Evolutionary conservation across 164 flowering plant genomes (phyloP).

Genomic region (Tetracentron sinense): DNA sequence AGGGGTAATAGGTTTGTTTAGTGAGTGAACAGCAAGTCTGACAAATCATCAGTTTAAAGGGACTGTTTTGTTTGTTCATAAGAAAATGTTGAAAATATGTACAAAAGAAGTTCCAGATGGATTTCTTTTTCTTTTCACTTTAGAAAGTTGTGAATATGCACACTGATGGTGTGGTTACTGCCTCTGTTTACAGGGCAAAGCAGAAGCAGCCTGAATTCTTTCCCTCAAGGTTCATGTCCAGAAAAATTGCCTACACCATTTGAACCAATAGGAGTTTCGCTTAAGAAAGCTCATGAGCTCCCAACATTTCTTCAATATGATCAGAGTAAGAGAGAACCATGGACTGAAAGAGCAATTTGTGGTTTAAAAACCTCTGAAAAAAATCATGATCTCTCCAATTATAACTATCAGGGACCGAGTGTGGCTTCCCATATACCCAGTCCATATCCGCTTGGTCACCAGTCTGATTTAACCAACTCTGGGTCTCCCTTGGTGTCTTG

Average conservation of each 20-base stretch:
- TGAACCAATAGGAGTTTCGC: conserved; percentile 22
- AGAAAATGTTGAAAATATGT: too few relatives aligned
- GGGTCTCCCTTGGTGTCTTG: conserved; percentile 23
- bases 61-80: too few relatives aligned
- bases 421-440: conserved; percentile 15
- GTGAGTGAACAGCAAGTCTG: too few relatives aligned
- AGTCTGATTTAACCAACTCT: conserved; percentile 14
- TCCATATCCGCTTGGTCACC: conserved; percentile 14
- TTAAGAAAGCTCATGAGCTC: conserved; percentile 20
- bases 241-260: conserved; percentile 18
- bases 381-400: conserved; percentile 12
- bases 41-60: too few relatives aligned
- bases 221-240: conserved; percentile 5
- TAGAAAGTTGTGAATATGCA: neutral
- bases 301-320: conserved; percentile 19
- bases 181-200: conserved; percentile 33
- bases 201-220: conserved; percentile 9
- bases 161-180: conserved; percentile 1
- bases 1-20: too few relatives aligned
- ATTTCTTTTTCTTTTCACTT: too few relatives aligned
- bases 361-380: conserved; percentile 37
- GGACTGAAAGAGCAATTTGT: conserved; percentile 29
- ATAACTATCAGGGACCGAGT: conserved; percentile 14
- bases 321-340: conserved; percentile 17
- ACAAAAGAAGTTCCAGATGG: neutral